Evolutionary conservation across 179 eudicot species (phyloP).

Genomic region (Pouteria campechiana): DNA sequence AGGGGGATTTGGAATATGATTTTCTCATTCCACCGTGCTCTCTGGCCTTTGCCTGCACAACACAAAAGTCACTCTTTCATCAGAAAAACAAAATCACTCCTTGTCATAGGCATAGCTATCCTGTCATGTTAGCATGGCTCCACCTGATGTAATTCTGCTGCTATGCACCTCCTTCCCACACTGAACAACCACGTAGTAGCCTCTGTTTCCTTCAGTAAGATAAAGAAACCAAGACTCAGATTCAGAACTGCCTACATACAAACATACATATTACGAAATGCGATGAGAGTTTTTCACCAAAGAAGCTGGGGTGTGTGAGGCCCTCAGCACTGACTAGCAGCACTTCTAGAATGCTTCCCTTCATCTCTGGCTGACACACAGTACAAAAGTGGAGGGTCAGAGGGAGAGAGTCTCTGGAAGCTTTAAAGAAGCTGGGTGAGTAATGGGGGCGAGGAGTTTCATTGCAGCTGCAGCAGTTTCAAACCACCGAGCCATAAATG

Average conservation of each 20-base stretch:
- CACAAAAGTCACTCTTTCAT: no score
- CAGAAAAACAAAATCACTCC: no score
- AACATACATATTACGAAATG: no score
- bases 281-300: no score
- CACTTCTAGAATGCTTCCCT: slow-evolving; percentile 57
- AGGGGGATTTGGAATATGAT: slow-evolving; percentile 34
- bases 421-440: no score
- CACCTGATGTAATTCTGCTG: slow-evolving; percentile 61
- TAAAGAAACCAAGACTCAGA: no score
- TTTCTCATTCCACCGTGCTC: slow-evolving; percentile 74
- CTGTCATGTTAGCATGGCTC: no score
- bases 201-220: slow-evolving; percentile 37
- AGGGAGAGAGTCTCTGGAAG: background rate
- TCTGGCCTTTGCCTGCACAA: slow-evolving; percentile 37
- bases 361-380: slow-evolving; percentile 17
- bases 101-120: no score
- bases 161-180: slow-evolving; percentile 50
- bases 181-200: slow-evolving; percentile 51
- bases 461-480: no score
- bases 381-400: background rate
- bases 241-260: no score
- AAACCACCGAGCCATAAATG: no score
- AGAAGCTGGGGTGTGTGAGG: slow-evolving; percentile 35
- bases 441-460: no score
- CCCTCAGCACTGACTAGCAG: slow-evolving; percentile 69